A percentile compares a stretch with the other conserved stretches of the same genome.
Evolutionary conservation across 2,329 filamentous ascomycete genomes (phyloP).

Genomic region (Colletotrichum costaricense): DNA sequence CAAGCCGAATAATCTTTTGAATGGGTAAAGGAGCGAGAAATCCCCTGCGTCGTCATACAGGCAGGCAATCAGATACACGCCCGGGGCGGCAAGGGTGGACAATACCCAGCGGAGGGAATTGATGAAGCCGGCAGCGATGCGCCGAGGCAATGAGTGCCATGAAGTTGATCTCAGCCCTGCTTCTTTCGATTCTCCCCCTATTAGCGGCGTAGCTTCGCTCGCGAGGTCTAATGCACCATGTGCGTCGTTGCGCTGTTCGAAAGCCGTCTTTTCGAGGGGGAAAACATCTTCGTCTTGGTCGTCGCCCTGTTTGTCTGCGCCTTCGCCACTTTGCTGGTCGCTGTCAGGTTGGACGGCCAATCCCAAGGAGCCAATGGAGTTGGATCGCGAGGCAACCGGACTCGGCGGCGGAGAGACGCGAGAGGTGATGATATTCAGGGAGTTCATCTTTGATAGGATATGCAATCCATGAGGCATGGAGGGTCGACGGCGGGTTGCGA

Average conservation of each 20-base stretch:
- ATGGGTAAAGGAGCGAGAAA: constrained; percentile 81
- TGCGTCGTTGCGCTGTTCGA: constrained; percentile 17
- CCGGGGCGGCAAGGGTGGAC: constrained; percentile 81
- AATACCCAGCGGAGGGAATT: constrained; percentile 83
- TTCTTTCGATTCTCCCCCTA: constrained; percentile 49
- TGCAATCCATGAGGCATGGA: constrained; percentile 64
- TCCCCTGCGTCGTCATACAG: constrained; percentile 84
- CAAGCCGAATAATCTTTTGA: constrained; percentile 71
- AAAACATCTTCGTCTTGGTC: constrained; percentile 46
- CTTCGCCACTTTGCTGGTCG: constrained; percentile 47
- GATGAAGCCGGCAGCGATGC: constrained; percentile 77
- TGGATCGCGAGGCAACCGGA: constrained; percentile 67
- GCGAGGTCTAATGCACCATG: constrained; percentile 43
- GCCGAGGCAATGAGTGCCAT: constrained; percentile 72
- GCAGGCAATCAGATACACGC: constrained; percentile 83
- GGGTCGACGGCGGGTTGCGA: constrained; percentile 15
- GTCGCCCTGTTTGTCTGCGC: constrained; percentile 39
- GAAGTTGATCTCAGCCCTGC: constrained; percentile 49
- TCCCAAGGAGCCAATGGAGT: constrained; percentile 67
- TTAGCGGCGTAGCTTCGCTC: constrained; percentile 76
- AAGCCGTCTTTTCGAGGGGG: constrained; percentile 29
- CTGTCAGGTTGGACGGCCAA: constrained; percentile 57
- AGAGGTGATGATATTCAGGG: constrained; percentile 91
- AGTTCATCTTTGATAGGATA: constrained; percentile 84
- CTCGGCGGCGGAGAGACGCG: constrained; percentile 76